These are phyloP conservation scores for Endogone sp. DNA, from an alignment of 192 early-diverging fungal genomes.

Conservation along the genomic window DNA sequence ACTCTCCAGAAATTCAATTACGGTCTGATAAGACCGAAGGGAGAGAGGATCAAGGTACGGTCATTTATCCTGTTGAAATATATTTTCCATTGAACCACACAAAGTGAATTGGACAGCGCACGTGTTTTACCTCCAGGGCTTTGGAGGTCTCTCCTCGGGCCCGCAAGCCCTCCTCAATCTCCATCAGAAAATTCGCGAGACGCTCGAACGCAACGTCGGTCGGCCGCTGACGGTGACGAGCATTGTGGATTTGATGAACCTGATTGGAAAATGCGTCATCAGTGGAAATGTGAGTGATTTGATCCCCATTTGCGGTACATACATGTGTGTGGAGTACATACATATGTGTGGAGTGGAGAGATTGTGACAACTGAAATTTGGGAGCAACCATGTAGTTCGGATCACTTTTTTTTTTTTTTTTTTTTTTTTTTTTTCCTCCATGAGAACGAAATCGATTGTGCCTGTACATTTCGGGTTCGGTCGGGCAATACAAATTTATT, in stretches of 20 bases:
- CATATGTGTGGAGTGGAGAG: too few relatives aligned
- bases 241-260: conserved; percentile 49
- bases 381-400: too few relatives aligned
- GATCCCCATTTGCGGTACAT: background rate
- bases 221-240: conserved; percentile 25
- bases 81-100: background rate
- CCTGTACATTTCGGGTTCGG: too few relatives aligned
- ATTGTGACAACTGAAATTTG: too few relatives aligned
- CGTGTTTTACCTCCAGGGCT: too few relatives aligned
- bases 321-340: too few relatives aligned
- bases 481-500: background rate
- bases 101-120: background rate
- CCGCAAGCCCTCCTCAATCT: conserved; percentile 32
- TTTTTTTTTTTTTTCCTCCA: too few relatives aligned
- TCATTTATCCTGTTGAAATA: background rate
- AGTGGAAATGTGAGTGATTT: conserved; percentile 40
- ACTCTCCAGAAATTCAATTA: conserved; percentile 27
- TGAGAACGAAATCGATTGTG: too few relatives aligned
- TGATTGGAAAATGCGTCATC: conserved; percentile 47
- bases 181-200: conserved; percentile 25
- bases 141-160: conserved; percentile 41
- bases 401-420: too few relatives aligned
- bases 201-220: conserved; percentile 15
- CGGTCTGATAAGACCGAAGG: conserved; percentile 21
- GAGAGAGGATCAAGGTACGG: conserved; percentile 34